phyloP scores from a whole-genome alignment of 1,284 basidiomycete genomes.

The Heimioporus retisporus region DNA sequence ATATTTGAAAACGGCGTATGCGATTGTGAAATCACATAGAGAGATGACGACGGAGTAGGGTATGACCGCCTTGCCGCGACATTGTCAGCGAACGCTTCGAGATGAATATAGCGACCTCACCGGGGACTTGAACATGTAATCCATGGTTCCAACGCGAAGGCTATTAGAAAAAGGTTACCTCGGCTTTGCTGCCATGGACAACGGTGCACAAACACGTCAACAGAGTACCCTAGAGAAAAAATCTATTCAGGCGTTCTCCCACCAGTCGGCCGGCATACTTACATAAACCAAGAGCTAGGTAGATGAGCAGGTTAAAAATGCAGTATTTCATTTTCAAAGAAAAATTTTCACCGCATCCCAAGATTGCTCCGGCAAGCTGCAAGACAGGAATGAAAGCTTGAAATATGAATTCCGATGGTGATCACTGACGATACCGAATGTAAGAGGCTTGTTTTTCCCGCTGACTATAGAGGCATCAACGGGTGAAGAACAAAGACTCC shows the following conservation, averaged over 20 bases:
- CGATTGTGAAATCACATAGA: not conserved
- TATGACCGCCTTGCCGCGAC: no score
- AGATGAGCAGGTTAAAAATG: not conserved
- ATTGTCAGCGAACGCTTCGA: not conserved
- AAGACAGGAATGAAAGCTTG: not conserved
- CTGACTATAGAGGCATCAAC: slow-evolving; percentile 2
- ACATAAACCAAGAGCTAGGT: not conserved
- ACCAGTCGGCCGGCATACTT: not conserved
- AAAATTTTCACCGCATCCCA: not conserved
- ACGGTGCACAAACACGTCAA: not conserved
- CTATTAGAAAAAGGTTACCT: not conserved
- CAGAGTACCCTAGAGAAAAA: not conserved
- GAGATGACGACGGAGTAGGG: not conserved
- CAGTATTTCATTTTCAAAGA: not conserved
- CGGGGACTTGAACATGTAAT: not conserved
- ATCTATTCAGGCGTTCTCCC: not conserved
- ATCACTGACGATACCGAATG: not conserved
- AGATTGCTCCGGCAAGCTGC: not conserved
- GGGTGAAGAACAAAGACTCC: not conserved
- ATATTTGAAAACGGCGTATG: slow-evolving; percentile 2
- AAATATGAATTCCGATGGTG: not conserved
- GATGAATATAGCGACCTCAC: not conserved
- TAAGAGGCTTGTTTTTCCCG: not conserved
- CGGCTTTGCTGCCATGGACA: not conserved
- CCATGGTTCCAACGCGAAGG: not conserved